Conservation (phyloP, 2,329 filamentous ascomycete genomes). For the Coniochaeta hoffmannii region DNA sequence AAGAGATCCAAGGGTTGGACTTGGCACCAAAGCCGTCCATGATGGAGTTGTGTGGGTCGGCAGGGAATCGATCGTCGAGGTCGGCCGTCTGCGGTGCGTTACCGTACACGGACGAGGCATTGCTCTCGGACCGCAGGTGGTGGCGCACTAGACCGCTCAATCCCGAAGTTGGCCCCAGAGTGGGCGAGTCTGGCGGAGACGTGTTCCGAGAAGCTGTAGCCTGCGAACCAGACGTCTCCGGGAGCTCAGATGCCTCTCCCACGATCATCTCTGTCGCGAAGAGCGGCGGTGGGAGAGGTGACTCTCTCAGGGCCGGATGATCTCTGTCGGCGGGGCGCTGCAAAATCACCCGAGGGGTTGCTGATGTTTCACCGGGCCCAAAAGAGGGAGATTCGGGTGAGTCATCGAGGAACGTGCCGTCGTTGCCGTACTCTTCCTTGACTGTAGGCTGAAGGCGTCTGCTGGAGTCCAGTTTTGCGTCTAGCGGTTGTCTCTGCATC, state of each 20-base stretch:
- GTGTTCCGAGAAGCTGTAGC: constrained; percentile 13
- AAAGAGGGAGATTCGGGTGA: constrained; percentile 25
- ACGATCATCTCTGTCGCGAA: constrained; percentile 21
- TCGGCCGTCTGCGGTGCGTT: constrained; percentile 29
- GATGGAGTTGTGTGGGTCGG: constrained; percentile 22
- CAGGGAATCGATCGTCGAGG: constrained; percentile 30
- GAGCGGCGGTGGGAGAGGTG: constrained; percentile 35
- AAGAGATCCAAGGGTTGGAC: constrained; percentile 37
- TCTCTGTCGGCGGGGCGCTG: constrained; percentile 44
- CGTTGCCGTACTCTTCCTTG: constrained; percentile 21
- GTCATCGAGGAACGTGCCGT: constrained; percentile 36
- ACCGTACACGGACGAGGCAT: constrained; percentile 71
- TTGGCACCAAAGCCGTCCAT: constrained; percentile 24
- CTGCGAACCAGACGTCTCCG: constrained; percentile 14
- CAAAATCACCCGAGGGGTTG: constrained; percentile 28
- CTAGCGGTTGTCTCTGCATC: constrained; percentile 26
- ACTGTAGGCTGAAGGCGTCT: constrained; percentile 20
- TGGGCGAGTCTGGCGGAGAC: constrained; percentile 63
- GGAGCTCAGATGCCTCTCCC: constrained; percentile 12
- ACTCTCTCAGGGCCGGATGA: constrained; percentile 46
- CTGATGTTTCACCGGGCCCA: constrained; percentile 4
- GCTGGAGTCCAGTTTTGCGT: constrained; percentile 19
- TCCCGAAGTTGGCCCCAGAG: constrained; percentile 61
- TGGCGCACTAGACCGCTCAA: constrained; percentile 77
- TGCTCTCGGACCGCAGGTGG: constrained; percentile 76